Base-by-base conservation (phyloP, 768 basidiomycete genomes). In the Psilocybe cubensis region DNA sequence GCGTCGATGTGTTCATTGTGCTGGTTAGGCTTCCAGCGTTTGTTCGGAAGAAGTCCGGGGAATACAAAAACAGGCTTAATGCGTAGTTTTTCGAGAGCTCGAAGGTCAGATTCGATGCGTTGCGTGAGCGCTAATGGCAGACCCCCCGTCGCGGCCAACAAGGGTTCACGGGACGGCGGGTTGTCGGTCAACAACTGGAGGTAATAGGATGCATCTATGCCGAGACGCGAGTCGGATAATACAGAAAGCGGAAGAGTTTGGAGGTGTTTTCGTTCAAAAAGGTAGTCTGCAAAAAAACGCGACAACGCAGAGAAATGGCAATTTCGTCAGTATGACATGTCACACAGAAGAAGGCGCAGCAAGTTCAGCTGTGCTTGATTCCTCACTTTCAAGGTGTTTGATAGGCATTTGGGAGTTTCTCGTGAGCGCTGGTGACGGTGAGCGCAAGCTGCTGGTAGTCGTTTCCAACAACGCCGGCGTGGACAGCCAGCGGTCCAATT, bases 51-150 rank as follows among this genome's bases (percentile, higher is more conserved):
- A 28, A 99, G 79, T 3, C 97, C 97, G 14, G 92, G 87, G 74
- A 98, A 98, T 49, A 99, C 93, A 66, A 99, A 96, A n/a, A 99
- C 94, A 20, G 97, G 97, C 70, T 96, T 97, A 81, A 99, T 98
- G 63, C 84, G 88, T 29, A 92, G 79, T 74, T 88, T 89, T 80
- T 97, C 95, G 68, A 98, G 88, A 12, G 84, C 79, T 46, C 96
- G 90, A 44, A 98, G 80, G 79, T 99, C 96, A 35, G 86, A 80
- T 75, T 98, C 96, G 71, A 99, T 93, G 61, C 92, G 89, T 64
- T 83, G 81, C 21, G 88, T 89, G 54, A 99, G 82, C 45, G 93
- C 89, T 56, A 98, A 83, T 1, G 96, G 97, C 17, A 96, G 83
- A 35, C 97, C 97, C 18, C 97, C 97, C 1, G 96, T 96, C 0